Base-by-base conservation (phyloP, 192 early-diverging fungal species). In the Phycomyces nitens region DNA sequence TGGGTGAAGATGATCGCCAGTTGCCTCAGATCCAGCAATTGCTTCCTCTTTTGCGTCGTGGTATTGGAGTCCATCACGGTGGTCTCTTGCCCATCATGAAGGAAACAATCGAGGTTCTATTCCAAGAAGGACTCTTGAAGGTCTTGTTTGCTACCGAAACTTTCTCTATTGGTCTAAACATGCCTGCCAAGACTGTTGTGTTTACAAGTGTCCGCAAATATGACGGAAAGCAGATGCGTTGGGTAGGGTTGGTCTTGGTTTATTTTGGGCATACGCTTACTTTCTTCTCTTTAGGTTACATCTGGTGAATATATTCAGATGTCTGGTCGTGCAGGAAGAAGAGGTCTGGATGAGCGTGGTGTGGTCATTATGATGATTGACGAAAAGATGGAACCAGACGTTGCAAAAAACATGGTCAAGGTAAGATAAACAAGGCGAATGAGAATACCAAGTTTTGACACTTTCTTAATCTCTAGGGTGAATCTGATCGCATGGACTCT, bases 291-390 rank as follows among this genome's bases (percentile, higher is more conserved):
- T 1, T 64, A 41, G 79, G 73, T 82, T 18, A 84, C 86, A 57
- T 85, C 85, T 34, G 97, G 97, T 69, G 97, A 99, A 79, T 99
- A 99, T 77, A 99, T 97, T 76, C 97, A 99, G 78, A 99, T 99
- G 97, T 92, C 90, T 71, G 97, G 97, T 47, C 91, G 97, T 71
- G 97, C 97, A 14, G 97, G 97, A 56, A 84, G 97, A 41, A 89
- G 97, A 79, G 97, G 97, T 24, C 80, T 96, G 44, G 97, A 99
- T 83, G 94, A 96, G 58, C 90, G 94, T 58, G 97, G 97, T 56
- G 89, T 96, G 26, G 97, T 99, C 8, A 95, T 99, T 62, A 77
- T 99, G 74, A 97, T 96, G 91, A 78, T 96, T 63, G 93, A 94
- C 76, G 88, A 94, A 65, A 95, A 95, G 76, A 94, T 96, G 86